Base-by-base conservation (phyloP, 305 asterid genomes). In the Vinca major region DNA sequence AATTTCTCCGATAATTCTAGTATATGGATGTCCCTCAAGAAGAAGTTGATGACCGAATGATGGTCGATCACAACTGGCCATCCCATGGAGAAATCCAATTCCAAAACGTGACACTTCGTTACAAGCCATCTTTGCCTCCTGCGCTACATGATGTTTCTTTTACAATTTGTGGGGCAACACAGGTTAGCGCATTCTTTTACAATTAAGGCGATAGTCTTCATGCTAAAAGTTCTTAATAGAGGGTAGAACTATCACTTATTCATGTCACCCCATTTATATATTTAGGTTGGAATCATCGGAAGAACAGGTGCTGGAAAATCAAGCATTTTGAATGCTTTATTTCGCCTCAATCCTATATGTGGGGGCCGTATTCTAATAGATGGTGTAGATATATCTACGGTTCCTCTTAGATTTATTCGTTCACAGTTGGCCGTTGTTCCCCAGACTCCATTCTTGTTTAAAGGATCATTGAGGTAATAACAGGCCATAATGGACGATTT, bases 221-320 rank as follows among this genome's bases (percentile, higher is more conserved):
- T 37, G 0, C 13, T 19, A 17, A 52, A 17, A 17, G 8, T 45
- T 45, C 49, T 45, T 45, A 45, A 13, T 45, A 45, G 13, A 7
- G 57, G 8, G 57, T 17, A 52, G 8, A 8, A 52, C 11, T 52
- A 17, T 52, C 19, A 52, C n/a, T 17, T 52, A 7, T 52, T 52
- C 33, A 6, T 52, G n/a, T 5, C 10, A 9, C 21, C 21, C 10
- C 4, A 37, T 9, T 74, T 8, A 60, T 45, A 47, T 68, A 63
- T 71, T 66, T 81, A 92, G 98, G 98, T 88, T 66, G 98, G 97
- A 64, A 76, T 92, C 74, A 86, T 92, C 75, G 98, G 98, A 78
- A 82, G 98, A 82, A 92, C 98, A 8, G 98, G 98, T 37, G 98
- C 98, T 56, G 98, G 98, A 63, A 92, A 92, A 80, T 92, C 98